phyloP scores from a whole-genome alignment of 2,329 filamentous ascomycete genomes.

The Samsoniella hepiali region DNA sequence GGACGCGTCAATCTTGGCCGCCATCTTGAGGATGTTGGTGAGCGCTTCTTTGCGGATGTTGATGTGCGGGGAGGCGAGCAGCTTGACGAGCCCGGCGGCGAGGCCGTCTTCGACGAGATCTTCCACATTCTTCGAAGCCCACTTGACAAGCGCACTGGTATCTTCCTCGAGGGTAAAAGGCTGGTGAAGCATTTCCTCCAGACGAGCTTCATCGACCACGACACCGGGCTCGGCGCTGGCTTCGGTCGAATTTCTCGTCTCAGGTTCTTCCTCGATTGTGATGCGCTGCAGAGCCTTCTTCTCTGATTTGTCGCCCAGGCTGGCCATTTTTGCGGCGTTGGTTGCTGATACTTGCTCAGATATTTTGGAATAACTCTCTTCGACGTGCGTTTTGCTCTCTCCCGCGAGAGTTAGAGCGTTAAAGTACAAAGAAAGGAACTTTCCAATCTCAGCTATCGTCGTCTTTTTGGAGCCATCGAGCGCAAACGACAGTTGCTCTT shows the following conservation, averaged over 20 bases:
- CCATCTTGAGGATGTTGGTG: conserved; percentile 64
- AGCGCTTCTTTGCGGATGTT: conserved; percentile 78
- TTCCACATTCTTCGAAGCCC: conserved; percentile 73
- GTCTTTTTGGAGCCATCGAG: conserved; percentile 47
- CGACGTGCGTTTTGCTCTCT: conserved; percentile 35
- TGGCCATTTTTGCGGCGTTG: conserved; percentile 24
- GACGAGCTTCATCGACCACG: conserved; percentile 37
- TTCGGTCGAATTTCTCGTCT: not conserved
- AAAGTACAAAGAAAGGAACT: conserved; percentile 58
- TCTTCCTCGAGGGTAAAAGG: conserved; percentile 47
- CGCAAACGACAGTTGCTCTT: conserved; percentile 75
- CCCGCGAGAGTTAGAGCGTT: conserved; percentile 50
- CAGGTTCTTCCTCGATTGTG: conserved; percentile 12
- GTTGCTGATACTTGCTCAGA: conserved; percentile 29
- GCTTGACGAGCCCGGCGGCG: conserved; percentile 65
- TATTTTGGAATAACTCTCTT: conserved; percentile 31
- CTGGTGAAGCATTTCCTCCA: conserved; percentile 51
- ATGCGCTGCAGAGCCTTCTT: conserved; percentile 22
- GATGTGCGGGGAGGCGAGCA: conserved; percentile 70
- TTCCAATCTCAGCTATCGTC: conserved; percentile 45
- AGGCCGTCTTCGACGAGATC: conserved; percentile 77
- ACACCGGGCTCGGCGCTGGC: not conserved
- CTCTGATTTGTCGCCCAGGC: conserved; percentile 23
- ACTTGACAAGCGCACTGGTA: conserved; percentile 54
- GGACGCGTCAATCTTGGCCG: conserved; percentile 61